Conservation (phyloP, 1,139 yeast species). For the Hemisphaericaspora xylofermentans region DNA sequence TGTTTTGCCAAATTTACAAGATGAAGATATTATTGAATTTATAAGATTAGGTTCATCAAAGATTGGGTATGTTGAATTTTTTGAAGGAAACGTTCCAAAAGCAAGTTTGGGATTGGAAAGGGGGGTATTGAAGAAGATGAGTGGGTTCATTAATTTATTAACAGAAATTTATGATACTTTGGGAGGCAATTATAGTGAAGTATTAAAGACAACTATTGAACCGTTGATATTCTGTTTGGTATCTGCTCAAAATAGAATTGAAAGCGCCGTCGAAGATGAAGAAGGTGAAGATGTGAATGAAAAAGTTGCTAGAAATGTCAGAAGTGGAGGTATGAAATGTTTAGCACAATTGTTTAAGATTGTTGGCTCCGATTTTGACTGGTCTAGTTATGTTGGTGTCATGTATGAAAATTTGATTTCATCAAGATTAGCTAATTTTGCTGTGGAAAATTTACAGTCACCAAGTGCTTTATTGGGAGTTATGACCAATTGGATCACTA, state of each 20-base stretch:
- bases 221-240: constrained; percentile 62
- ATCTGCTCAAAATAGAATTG: constrained; percentile 51
- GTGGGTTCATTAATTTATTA: constrained; percentile 72
- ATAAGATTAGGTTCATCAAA: constrained; percentile 61
- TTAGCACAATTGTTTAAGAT: constrained; percentile 50
- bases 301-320: constrained; percentile 52
- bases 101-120: constrained; percentile 29
- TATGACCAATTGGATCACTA: constrained; percentile 63
- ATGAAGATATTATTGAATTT: constrained; percentile 56
- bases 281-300: constrained; percentile 27
- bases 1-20: constrained; percentile 62
- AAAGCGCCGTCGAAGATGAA: constrained; percentile 17
- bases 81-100: constrained; percentile 16
- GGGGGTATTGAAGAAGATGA: constrained; percentile 48
- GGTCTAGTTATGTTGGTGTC: constrained; percentile 54
- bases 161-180: constrained; percentile 61
- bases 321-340: constrained; percentile 63
- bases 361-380: constrained; percentile 48
- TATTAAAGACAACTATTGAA: constrained; percentile 51
- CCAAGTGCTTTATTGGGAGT: constrained; percentile 75
- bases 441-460: constrained; percentile 76
- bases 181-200: constrained; percentile 62
- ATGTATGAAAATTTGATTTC: constrained; percentile 56
- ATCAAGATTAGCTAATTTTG: constrained; percentile 68
- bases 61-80: constrained; percentile 42